Base-by-base conservation (phyloP, 2,329 filamentous ascomycete species). In the Passalora sequoiae region DNA sequence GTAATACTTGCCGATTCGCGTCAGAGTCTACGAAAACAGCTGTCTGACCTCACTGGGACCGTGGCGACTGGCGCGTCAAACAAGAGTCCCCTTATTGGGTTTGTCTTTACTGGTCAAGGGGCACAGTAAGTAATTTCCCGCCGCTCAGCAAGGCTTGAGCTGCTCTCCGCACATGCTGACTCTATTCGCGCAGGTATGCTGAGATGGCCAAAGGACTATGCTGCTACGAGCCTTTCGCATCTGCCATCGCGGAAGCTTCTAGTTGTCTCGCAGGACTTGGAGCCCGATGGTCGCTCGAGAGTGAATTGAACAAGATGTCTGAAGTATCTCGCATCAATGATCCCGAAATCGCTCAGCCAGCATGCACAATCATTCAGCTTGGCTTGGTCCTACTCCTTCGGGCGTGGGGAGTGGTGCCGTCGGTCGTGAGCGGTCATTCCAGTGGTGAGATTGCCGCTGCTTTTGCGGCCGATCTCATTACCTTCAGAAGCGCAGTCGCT, bases 361-460 rank as follows among this genome's bases (percentile, higher is more conserved):
- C 40, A 2, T 37, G 27, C 5, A 47, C 41, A 12, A 41, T 40
- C 9, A n/a, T 50, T 6, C 50, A 53, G 25, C 25, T 44, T 13
- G 50, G 44, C 3, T 10, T 46, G 4, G 47, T 50, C 9, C 28
- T 36, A 12, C n/a, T 46, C 3, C 31, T 53, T 7, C 7, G n/a
- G 13, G 15, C 27, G 2, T 42, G 33, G 32, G 38, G 27, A 3
- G 19, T 46, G n/a, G 19, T 6, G 3, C 31, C 44, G 4, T 6
- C 10, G 4, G 27, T 13, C 2, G 33, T 46, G 2, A 15, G 22
- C 2, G 32, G 44, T 8, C 44, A 46, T 35, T 38, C 25, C 7
- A 36, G 22, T 27, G 62, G 62, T 6, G 62, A 65, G 43, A 59
- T 61, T 4, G 60, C 58, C 6, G 59, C 61, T 3, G 59, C 62